These are phyloP conservation scores for Chytriomyces sp. DNA, from an alignment of 192 early-diverging fungal genomes.

Conservation along the genomic window DNA sequence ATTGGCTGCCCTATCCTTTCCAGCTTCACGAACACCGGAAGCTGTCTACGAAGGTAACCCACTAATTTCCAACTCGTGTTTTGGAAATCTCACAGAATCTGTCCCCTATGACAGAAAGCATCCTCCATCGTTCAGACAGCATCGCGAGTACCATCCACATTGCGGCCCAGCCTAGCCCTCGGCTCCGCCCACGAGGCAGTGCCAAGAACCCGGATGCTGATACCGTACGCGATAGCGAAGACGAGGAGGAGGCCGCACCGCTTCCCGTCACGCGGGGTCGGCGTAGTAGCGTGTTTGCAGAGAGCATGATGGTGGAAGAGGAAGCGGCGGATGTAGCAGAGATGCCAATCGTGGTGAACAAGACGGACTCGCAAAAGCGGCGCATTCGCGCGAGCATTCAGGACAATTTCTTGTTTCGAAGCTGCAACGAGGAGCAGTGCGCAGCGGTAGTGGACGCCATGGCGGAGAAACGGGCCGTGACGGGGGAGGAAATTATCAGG, in stretches of 20 bases:
- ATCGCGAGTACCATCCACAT: conserved; percentile 1
- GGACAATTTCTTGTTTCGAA: conserved; percentile 92
- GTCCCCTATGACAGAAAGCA: background rate
- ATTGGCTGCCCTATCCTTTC: no score
- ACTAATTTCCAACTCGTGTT: background rate
- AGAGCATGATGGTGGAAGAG: conserved; percentile 83
- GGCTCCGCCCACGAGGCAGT: background rate
- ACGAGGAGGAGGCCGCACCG: conserved; percentile 21
- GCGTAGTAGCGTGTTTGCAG: conserved; percentile 93
- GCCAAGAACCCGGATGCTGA: background rate
- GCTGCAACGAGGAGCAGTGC: conserved; percentile 94
- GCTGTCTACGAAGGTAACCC: background rate
- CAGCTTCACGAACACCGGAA: no score
- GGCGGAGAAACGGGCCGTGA: conserved; percentile 81
- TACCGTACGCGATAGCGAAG: conserved; percentile 2
- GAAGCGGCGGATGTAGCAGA: conserved; percentile 81
- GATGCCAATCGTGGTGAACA: conserved; percentile 84
- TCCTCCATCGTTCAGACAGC: background rate
- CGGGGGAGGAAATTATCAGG: conserved; percentile 78
- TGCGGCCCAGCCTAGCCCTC: background rate
- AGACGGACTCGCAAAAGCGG: conserved; percentile 79
- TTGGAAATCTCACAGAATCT: background rate
- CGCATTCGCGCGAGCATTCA: conserved; percentile 82
- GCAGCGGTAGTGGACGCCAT: conserved; percentile 94
- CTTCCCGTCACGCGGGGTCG: conserved; percentile 72